Conservation (phyloP, 805 yeast genomes). For the Ogataea corticis region DNA sequence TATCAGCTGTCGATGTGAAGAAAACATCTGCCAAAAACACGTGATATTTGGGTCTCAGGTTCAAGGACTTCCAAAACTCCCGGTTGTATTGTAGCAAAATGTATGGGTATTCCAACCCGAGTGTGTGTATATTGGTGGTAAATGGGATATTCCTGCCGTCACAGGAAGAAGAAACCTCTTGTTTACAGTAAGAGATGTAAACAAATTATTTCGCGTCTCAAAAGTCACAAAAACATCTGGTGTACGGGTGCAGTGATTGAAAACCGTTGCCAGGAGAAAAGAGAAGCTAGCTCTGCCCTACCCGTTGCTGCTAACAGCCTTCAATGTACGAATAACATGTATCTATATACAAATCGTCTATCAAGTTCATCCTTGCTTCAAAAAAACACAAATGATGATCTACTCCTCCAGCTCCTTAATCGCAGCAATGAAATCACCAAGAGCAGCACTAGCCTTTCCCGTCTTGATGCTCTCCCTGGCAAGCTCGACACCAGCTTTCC, state of each 20-base stretch:
- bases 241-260: no score
- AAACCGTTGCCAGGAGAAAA: no score
- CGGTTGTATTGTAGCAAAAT: not conserved
- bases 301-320: no score
- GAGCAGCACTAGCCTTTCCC: constrained; percentile 65
- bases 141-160: not conserved
- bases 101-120: not conserved
- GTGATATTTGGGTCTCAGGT: not conserved
- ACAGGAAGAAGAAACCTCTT: not conserved
- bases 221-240: no score
- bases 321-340: no score
- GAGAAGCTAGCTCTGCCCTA: no score
- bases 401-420: constrained; percentile 22
- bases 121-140: not conserved
- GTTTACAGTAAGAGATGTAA: not conserved
- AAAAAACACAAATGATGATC: no score
- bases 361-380: no score
- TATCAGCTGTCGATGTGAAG: constrained; percentile 30
- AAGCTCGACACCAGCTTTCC: constrained; percentile 74
- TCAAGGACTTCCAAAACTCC: not conserved
- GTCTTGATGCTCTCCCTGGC: constrained; percentile 68
- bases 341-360: no score
- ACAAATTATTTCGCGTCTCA: not conserved
- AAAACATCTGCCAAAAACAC: constrained; percentile 27
- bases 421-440: constrained; percentile 53